Evolutionary conservation across 345 rosid species (phyloP).

Genomic region (Lumnitzera racemosa): DNA sequence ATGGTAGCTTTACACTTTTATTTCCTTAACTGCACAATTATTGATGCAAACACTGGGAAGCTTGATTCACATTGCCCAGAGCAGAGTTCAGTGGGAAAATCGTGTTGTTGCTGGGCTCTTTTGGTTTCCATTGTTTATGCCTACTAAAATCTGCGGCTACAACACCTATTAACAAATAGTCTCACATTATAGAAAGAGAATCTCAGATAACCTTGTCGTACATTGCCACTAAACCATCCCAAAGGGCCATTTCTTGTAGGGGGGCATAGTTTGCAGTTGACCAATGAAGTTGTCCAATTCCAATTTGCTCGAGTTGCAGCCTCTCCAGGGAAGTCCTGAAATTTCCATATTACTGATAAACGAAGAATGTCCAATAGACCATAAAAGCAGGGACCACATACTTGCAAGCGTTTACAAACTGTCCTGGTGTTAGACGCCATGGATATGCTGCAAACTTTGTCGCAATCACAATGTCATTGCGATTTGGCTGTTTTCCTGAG

Average conservation of each 20-base stretch:
- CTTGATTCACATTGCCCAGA: too few relatives aligned
- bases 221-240: conserved; percentile 89
- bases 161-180: too few relatives aligned
- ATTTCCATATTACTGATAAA: neutral
- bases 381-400: conserved; percentile 14
- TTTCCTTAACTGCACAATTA: too few relatives aligned
- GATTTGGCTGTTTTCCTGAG: conserved; percentile 31
- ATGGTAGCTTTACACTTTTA: too few relatives aligned
- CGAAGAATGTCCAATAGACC: neutral
- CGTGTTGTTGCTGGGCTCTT: too few relatives aligned
- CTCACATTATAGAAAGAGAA: conserved; percentile 5
- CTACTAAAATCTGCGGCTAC: too few relatives aligned
- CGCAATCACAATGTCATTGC: conserved; percentile 64
- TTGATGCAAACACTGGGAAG: too few relatives aligned
- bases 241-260: conserved; percentile 66
- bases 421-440: conserved; percentile 86
- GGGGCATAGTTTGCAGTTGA: conserved; percentile 92
- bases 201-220: conserved; percentile 60
- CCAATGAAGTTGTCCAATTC: conserved; percentile 92
- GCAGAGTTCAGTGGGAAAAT: too few relatives aligned
- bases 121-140: too few relatives aligned
- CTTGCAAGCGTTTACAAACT: conserved; percentile 92
- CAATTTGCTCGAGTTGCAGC: conserved; percentile 67
- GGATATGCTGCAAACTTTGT: conserved; percentile 98
- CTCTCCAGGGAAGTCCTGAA: conserved; percentile 69